Conservation (phyloP, 345 rosid species). For the Hibiscus tridactylites region DNA sequence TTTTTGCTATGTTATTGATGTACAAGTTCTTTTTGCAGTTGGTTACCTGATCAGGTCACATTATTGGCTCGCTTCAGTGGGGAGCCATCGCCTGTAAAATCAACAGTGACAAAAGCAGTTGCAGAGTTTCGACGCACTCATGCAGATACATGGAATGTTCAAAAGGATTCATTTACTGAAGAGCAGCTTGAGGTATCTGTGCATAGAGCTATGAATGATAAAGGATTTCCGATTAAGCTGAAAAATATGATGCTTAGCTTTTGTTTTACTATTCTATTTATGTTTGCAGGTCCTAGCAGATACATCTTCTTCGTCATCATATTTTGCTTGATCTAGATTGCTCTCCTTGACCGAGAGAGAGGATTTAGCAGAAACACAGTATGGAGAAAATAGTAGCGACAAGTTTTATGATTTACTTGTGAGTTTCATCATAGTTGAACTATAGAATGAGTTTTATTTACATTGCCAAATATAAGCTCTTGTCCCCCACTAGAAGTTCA, state of each 20-base stretch:
- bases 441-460: slow-evolving; percentile 23
- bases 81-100: slow-evolving; percentile 85
- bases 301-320: slow-evolving; percentile 87
- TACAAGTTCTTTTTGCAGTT: slow-evolving; percentile 32
- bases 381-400: slow-evolving; percentile 7
- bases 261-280: slow-evolving; percentile 1
- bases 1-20: not conserved
- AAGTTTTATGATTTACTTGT: slow-evolving; percentile 9
- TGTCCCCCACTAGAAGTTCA: slow-evolving; percentile 6
- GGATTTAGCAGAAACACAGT: slow-evolving; percentile 13
- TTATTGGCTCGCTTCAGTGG: slow-evolving; percentile 72
- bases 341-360: slow-evolving; percentile 5
- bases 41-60: slow-evolving; percentile 93
- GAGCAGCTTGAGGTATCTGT: slow-evolving; percentile 86
- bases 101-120: slow-evolving; percentile 89
- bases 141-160: slow-evolving; percentile 93
- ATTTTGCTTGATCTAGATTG: slow-evolving; percentile 61
- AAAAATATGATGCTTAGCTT: not conserved
- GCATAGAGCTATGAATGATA: not conserved
- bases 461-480: slow-evolving; percentile 7
- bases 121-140: slow-evolving; percentile 96
- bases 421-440: slow-evolving; percentile 1
- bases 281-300: slow-evolving; percentile 85
- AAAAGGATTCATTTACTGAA: slow-evolving; percentile 80
- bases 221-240: not conserved